phyloP scores from a whole-genome alignment of 2,329 filamentous ascomycete genomes.

The Aspergillus neoniger region DNA sequence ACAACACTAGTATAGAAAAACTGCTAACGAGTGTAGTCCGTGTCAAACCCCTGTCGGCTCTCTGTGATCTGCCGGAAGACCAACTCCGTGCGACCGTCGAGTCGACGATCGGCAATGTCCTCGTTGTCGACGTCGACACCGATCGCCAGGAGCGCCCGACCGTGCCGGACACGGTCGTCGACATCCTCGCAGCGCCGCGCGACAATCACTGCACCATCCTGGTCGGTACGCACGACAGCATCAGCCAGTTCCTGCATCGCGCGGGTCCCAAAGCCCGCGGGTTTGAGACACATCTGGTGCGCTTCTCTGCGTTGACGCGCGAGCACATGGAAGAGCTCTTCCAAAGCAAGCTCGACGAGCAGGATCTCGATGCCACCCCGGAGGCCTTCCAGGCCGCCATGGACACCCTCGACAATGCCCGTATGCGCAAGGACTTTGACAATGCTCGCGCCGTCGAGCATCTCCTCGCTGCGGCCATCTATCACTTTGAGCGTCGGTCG shows the following conservation, averaged over 20 bases:
- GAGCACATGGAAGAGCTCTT: conserved; percentile 22
- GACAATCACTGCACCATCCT: conserved; percentile 20
- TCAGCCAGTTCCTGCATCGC: conserved; percentile 17
- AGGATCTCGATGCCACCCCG: conserved; percentile 18
- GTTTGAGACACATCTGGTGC: conserved; percentile 13
- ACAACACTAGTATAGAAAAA: not conserved
- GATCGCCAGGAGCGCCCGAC: conserved; percentile 2
- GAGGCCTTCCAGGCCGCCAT: conserved; percentile 22
- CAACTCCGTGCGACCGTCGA: conserved; percentile 11
- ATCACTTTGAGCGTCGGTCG: conserved; percentile 16
- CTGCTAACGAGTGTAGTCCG: conserved; percentile 8
- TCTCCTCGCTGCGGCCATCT: conserved; percentile 20
- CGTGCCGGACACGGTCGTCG: conserved; percentile 9
- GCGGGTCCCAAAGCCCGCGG: conserved; percentile 8
- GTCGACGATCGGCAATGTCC: conserved; percentile 13
- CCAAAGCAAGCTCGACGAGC: conserved; percentile 18
- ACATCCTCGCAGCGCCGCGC: conserved; percentile 8
- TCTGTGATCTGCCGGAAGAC: conserved; percentile 7
- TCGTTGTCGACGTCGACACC: conserved; percentile 22
- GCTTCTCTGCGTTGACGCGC: conserved; percentile 15
- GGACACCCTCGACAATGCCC: conserved; percentile 19
- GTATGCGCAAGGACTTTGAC: conserved; percentile 24
- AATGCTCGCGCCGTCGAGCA: conserved; percentile 22
- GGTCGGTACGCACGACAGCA: conserved; percentile 12
- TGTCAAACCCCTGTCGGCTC: conserved; percentile 8